Conservation (phyloP, 1,139 yeast species). For the Petasospora fabianii region DNA sequence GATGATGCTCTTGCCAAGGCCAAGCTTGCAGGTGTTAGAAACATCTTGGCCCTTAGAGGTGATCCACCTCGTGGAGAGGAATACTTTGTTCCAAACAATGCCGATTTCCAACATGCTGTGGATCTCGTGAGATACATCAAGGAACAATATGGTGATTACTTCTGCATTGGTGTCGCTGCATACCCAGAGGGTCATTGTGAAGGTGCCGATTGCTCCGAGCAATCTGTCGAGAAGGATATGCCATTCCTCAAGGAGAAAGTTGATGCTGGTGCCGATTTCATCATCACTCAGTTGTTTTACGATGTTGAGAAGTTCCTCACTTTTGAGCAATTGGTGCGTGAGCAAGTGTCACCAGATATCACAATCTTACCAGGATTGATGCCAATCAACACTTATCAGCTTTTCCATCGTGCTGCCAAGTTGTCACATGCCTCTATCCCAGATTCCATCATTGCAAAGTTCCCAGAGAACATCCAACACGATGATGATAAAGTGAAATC, state of each 20-base stretch:
- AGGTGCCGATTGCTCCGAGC: conserved; percentile 60
- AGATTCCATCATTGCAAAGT: conserved; percentile 40
- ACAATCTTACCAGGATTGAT: conserved; percentile 86
- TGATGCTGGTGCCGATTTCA: conserved; percentile 92
- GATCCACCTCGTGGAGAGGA: conserved; percentile 91
- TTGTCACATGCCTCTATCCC: conserved; percentile 91
- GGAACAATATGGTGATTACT: conserved; percentile 63
- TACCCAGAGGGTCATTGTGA: conserved; percentile 97
- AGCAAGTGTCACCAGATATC: conserved; percentile 41
- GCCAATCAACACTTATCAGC: conserved; percentile 91
- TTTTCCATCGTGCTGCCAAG: conserved; percentile 85
- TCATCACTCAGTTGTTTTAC: conserved; percentile 83
- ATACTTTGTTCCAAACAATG: conserved; percentile 43
- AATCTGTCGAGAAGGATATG: conserved; percentile 60
- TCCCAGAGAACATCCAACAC: conserved; percentile 54
- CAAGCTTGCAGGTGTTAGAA: conserved; percentile 71
- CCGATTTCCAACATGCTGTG: conserved; percentile 61
- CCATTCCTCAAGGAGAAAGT: conserved; percentile 79
- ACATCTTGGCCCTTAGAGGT: conserved; percentile 89
- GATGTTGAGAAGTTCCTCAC: conserved; percentile 54
- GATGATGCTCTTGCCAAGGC: conserved; percentile 77
- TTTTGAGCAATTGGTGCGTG: conserved; percentile 42
- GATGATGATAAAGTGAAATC: conserved; percentile 87
- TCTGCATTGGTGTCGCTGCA: conserved; percentile 89
- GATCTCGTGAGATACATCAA: conserved; percentile 82